A percentile compares a stretch with the other conserved stretches of the same genome.
These are phyloP conservation scores for Venturia effusa DNA, from an alignment of 2,329 filamentous ascomycete genomes.

Conservation along the genomic window DNA sequence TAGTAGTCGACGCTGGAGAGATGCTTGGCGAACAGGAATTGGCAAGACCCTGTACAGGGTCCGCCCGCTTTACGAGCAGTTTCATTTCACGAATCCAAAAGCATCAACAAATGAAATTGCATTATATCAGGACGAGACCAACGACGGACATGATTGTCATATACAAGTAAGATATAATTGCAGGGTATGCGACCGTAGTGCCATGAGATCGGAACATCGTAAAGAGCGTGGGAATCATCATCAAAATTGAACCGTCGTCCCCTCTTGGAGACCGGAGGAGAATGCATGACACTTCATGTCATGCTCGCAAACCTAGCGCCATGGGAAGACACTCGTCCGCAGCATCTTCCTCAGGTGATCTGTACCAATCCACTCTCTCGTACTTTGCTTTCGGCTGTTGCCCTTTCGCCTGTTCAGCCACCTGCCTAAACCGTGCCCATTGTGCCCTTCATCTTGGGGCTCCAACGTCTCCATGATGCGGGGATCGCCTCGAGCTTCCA, in stretches of 20 bases:
- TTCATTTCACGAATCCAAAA: neutral
- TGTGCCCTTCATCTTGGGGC: constrained; percentile 4
- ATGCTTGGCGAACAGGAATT: too few relatives aligned
- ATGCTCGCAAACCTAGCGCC: neutral
- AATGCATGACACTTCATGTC: neutral
- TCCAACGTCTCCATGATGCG: constrained; percentile 8
- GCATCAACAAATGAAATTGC: neutral
- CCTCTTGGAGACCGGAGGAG: constrained; percentile 4
- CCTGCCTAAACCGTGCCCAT: neutral
- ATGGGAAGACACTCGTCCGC: neutral
- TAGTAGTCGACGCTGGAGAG: too few relatives aligned
- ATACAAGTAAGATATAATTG: neutral
- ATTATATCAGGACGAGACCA: neutral
- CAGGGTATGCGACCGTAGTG: neutral
- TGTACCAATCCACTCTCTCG: neutral
- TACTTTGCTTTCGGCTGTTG: neutral
- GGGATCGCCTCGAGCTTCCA: constrained; percentile 3
- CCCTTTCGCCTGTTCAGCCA: constrained; percentile 6
- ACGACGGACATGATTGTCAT: neutral
- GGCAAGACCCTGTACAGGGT: too few relatives aligned
- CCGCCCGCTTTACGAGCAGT: neutral
- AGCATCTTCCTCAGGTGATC: constrained; percentile 6
- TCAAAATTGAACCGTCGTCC: constrained; percentile 1
- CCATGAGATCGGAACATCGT: neutral
- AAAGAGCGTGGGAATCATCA: constrained; percentile 2